Conservation (phyloP, 225 moss, liverwort and hornwort species). For the Asterella californica region DNA sequence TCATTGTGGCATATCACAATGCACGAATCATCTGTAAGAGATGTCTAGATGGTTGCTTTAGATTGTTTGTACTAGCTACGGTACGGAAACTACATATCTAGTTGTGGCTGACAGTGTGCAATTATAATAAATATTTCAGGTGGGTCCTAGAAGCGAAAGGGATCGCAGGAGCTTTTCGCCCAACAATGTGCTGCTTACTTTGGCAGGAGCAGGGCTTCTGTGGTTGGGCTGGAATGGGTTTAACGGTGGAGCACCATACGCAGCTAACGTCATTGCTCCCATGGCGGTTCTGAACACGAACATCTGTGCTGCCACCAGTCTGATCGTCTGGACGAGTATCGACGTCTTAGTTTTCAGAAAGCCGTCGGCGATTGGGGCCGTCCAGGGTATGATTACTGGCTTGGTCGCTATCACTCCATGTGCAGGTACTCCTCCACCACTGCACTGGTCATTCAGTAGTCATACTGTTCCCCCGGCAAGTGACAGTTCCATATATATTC, state of each 20-base stretch:
- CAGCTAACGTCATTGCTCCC: constrained; percentile 23
- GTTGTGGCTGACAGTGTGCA: neutral
- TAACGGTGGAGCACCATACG: constrained; percentile 28
- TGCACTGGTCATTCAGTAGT: neutral
- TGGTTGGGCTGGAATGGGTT: constrained; percentile 36
- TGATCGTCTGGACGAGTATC: constrained; percentile 28
- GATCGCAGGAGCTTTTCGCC: constrained; percentile 34
- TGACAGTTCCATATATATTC: too few species aligned
- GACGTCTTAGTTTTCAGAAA: constrained; percentile 11
- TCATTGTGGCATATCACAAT: too few species aligned
- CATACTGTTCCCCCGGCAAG: neutral
- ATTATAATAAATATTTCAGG: constrained; percentile 29
- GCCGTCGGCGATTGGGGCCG: constrained; percentile 31
- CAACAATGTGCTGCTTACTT: constrained; percentile 31
- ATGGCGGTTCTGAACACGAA: constrained; percentile 29
- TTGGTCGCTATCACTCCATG: constrained; percentile 32
- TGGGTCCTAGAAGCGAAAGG: constrained; percentile 23
- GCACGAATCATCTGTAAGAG: too few species aligned
- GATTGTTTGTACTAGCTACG: neutral
- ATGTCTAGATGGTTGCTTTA: neutral
- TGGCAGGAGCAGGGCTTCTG: constrained; percentile 34
- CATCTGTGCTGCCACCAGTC: constrained; percentile 32
- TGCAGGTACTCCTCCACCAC: constrained; percentile 16
- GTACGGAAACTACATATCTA: neutral
- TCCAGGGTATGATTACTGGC: constrained; percentile 41